Evolutionary conservation across 2,329 filamentous ascomycete genomes (phyloP).

Genomic region (Epichloe scottii): DNA sequence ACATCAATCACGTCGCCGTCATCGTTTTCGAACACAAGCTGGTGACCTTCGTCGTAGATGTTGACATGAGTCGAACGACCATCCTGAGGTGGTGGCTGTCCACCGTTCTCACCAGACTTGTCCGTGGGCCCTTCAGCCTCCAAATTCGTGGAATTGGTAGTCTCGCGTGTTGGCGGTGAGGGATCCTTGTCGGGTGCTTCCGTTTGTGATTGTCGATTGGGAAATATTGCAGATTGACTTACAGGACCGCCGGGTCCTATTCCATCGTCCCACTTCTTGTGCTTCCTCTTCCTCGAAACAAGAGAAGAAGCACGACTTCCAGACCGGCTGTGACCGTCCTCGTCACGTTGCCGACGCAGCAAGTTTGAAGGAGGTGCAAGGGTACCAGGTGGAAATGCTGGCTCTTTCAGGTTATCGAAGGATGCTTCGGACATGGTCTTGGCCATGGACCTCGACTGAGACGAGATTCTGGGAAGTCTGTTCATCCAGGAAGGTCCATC

Average conservation of each 20-base stretch:
- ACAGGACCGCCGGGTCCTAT: conserved; percentile 76
- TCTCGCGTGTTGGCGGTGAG: conserved; percentile 16
- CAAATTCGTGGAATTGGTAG: conserved; percentile 21
- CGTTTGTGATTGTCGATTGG: conserved; percentile 31
- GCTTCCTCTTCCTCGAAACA: conserved; percentile 48
- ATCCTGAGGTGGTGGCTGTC: conserved; percentile 10
- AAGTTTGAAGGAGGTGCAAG: conserved; percentile 67
- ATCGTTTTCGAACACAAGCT: conserved; percentile 72
- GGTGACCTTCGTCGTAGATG: conserved; percentile 66
- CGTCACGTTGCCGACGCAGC: conserved; percentile 70
- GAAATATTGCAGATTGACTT: conserved; percentile 78
- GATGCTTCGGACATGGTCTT: conserved; percentile 73
- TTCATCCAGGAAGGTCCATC: conserved; percentile 94
- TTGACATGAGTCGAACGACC: conserved; percentile 34
- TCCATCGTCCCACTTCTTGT: conserved; percentile 58
- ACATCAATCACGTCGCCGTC: conserved; percentile 77
- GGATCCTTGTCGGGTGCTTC: conserved; percentile 18
- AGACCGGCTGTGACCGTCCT: conserved; percentile 42
- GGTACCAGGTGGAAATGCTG: conserved; percentile 53
- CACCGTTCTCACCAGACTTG: conserved; percentile 14
- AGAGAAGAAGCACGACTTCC: conserved; percentile 48
- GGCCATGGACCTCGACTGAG: conserved; percentile 65
- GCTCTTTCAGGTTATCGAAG: conserved; percentile 48
- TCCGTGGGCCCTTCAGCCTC: conserved; percentile 21
- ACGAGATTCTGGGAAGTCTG: conserved; percentile 60